Conservation (phyloP, 2,329 filamentous ascomycete genomes). For the Apiospora koreana region DNA sequence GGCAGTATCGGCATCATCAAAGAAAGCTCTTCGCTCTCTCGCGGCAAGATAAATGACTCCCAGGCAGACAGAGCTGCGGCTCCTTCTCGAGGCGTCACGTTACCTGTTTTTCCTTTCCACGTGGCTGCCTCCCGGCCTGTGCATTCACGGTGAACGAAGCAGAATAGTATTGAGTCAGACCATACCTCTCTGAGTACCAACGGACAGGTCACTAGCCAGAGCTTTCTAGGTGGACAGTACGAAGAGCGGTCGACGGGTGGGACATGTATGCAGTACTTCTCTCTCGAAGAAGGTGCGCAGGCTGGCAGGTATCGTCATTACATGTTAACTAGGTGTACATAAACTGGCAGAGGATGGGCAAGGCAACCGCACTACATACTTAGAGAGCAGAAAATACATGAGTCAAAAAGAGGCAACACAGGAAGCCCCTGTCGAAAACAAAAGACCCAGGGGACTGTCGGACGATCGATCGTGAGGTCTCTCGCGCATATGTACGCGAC, state of each 20-base stretch:
- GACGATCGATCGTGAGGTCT: not conserved
- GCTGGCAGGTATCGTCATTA: not conserved
- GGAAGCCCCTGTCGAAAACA: not conserved
- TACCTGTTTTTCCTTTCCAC: too few relatives aligned
- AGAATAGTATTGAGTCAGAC: too few relatives aligned
- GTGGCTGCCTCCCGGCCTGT: too few relatives aligned
- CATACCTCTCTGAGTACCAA: not conserved
- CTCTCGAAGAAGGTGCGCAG: not conserved
- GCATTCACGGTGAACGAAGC: too few relatives aligned
- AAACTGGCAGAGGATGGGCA: too few relatives aligned
- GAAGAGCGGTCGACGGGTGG: not conserved
- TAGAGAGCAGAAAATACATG: not conserved
- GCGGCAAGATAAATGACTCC: too few relatives aligned
- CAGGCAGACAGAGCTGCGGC: too few relatives aligned
- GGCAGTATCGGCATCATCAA: too few relatives aligned
- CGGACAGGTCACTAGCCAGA: not conserved
- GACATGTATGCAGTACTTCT: not conserved
- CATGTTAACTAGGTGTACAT: not conserved
- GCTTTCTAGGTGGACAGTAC: too few relatives aligned
- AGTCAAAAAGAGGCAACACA: not conserved
- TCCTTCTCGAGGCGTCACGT: too few relatives aligned
- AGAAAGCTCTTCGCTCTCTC: too few relatives aligned
- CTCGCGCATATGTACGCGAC: too few relatives aligned
- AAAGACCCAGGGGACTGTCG: not conserved
- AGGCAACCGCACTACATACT: not conserved